Base-by-base conservation (phyloP, 2,329 filamentous ascomycete species). In the Curvularia verruculosa region DNA sequence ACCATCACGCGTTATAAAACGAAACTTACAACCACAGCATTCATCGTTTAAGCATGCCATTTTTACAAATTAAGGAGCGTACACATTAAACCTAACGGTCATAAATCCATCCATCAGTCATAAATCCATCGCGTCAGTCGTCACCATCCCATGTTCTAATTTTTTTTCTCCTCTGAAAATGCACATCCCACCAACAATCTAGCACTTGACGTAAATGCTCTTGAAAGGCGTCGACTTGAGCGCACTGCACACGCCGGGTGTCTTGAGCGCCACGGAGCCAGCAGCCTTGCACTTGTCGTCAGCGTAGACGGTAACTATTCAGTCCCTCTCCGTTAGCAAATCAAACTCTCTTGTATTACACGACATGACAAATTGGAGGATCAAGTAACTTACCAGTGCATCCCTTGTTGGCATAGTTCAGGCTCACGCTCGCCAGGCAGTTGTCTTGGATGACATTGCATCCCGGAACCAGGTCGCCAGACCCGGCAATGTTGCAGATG, bases 401-500 rank as follows among this genome's bases (percentile, higher is more conserved):
- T 15, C 61, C 61, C 2, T 26, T n/a, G 15, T 60, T 55, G 4
- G 58, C 57, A 21, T 63, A 60, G 47, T 59, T 60, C 12, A 64
- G 55, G 7, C 31, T 41, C 21, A 64, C 43, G 18, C 59, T 63
- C 0, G 54, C 47, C 12, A 49, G 46, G 36, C 62, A 65, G 19
- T 15, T 18, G 40, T 55, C 61, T 15, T 37, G 55, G 34, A 65
- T 55, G 18, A 18, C 37, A 26, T 65, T 63, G 49, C 62, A 65
- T 6, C 62, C 62, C 9, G 46, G 34, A 24, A 49, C 21, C 2
- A 63, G 44, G 44, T 65, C 62, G 0, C 62, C 62, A 1, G 60
- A 51, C 3, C 62, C 62, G 7, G 62, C 62, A 7, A 23, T 63
- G 52, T 65, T 65, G 31, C 62, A 65, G 1, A 63, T 48, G 23